Evolutionary conservation across 2,329 filamentous ascomycete species (phyloP).

Genomic region (Alternaria consortialis): DNA sequence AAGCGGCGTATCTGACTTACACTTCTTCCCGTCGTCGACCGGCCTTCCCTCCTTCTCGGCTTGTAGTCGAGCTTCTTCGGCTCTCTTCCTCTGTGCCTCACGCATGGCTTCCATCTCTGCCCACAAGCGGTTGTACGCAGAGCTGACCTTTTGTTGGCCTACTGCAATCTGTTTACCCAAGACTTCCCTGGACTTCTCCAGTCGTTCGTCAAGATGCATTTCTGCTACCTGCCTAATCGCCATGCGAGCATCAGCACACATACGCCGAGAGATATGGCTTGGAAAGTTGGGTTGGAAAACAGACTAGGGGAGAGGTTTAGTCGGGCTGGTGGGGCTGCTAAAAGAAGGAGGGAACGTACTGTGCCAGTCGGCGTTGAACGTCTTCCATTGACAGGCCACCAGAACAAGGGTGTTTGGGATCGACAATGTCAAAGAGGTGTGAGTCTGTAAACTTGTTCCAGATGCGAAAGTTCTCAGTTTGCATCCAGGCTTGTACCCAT

Average conservation of each 20-base stretch:
- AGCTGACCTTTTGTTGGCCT: constrained; percentile 86
- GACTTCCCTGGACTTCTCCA: constrained; percentile 83
- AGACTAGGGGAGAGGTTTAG: constrained; percentile 42
- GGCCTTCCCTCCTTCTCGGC: constrained; percentile 40
- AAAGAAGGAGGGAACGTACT: constrained; percentile 53
- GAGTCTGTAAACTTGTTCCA: constrained; percentile 79
- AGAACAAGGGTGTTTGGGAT: constrained; percentile 91
- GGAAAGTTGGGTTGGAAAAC: constrained; percentile 41
- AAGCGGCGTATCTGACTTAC: constrained; percentile 20
- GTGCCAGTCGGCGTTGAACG: constrained; percentile 85
- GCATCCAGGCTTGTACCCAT: constrained; percentile 87
- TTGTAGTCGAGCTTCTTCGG: constrained; percentile 63
- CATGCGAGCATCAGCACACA: constrained; percentile 51
- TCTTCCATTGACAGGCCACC: constrained; percentile 94
- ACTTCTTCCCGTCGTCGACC: constrained; percentile 28
- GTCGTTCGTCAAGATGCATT: constrained; percentile 88
- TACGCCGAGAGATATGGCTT: constrained; percentile 37
- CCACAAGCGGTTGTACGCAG: constrained; percentile 87
- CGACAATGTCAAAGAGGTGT: constrained; percentile 92
- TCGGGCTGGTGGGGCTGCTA: constrained; percentile 24
- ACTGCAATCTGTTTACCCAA: constrained; percentile 89
- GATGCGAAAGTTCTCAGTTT: constrained; percentile 89
- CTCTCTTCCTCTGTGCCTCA: constrained; percentile 73
- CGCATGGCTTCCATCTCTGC: constrained; percentile 85
- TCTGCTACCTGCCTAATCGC: constrained; percentile 78